Evolutionary conservation across 768 basidiomycete species (phyloP).

Genomic region (Leccinum rimulosum): DNA sequence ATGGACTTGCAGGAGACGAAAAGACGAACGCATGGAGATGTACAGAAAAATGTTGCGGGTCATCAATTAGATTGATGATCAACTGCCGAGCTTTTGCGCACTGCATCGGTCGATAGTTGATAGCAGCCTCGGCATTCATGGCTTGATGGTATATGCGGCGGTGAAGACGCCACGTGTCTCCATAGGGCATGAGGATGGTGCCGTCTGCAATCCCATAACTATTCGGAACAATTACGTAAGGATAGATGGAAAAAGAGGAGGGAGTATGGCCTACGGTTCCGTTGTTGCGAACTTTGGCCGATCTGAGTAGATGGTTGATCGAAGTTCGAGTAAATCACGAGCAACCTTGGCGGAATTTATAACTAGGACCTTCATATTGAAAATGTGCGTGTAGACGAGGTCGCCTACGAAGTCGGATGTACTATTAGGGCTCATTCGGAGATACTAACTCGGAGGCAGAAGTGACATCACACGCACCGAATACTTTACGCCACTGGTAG

Average conservation of each 20-base stretch:
- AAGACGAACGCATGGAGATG: conserved; percentile 28
- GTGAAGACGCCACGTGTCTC: conserved; percentile 38
- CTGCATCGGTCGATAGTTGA: conserved; percentile 34
- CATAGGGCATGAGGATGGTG: conserved; percentile 36
- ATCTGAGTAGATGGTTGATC: conserved; percentile 35
- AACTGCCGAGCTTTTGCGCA: conserved; percentile 30
- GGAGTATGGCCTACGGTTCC: conserved; percentile 16
- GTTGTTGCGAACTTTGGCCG: conserved; percentile 26
- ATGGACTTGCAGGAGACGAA: background rate
- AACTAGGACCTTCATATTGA: conserved; percentile 25
- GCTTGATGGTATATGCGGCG: conserved; percentile 35
- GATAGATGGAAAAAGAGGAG: background rate
- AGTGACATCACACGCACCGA: conserved; percentile 12
- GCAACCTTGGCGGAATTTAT: conserved; percentile 29
- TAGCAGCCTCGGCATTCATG: conserved; percentile 27
- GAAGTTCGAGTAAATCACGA: conserved; percentile 28
- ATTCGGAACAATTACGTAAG: background rate
- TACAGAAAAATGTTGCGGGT: conserved; percentile 23
- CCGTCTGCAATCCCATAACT: conserved; percentile 37
- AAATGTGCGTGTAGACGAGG: conserved; percentile 20
- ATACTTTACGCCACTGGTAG: conserved; percentile 29
- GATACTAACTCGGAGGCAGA: background rate
- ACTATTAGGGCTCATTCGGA: background rate
- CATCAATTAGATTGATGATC: conserved; percentile 31
- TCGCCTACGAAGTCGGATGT: conserved; percentile 12